Evolutionary conservation across 495 filamentous ascomycete genomes (phyloP).

Genomic region (Articulospora tetracladia): DNA sequence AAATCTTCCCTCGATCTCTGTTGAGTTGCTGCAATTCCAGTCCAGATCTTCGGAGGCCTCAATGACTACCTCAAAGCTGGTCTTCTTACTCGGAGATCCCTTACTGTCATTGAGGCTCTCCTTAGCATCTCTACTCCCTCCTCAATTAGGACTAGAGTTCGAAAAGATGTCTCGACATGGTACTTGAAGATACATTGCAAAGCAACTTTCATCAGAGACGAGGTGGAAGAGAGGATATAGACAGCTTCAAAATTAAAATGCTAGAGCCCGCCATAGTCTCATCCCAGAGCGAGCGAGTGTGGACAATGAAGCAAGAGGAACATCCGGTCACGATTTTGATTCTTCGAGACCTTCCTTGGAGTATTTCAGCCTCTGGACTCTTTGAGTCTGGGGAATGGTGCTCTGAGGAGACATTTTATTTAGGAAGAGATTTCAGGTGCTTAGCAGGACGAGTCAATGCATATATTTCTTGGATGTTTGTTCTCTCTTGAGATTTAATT

Average conservation of each 20-base stretch:
- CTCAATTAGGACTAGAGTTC: neutral
- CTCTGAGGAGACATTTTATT: conserved; percentile 19
- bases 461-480: too few species aligned
- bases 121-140: too few species aligned
- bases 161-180: neutral
- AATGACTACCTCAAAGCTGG: neutral
- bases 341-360: conserved; percentile 27
- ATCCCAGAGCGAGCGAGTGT: conserved; percentile 24
- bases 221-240: neutral
- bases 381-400: conserved; percentile 18
- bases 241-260: conserved; percentile 28
- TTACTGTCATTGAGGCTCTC: neutral
- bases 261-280: conserved; percentile 27
- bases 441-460: neutral
- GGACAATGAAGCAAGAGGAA: conserved; percentile 31
- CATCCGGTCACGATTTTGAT: conserved; percentile 27
- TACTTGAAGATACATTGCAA: neutral
- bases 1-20: neutral
- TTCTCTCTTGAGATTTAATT: neutral
- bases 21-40: too few species aligned
- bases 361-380: conserved; percentile 8
- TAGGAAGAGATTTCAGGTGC: neutral
- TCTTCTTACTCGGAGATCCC: neutral
- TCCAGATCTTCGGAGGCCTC: too few species aligned
- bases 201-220: neutral